Percentiles rank a stretch among this genome's conserved stretches.
Evolutionary conservation across 139 green algal genomes (phyloP).

Genomic region (Marvania coccoides): DNA sequence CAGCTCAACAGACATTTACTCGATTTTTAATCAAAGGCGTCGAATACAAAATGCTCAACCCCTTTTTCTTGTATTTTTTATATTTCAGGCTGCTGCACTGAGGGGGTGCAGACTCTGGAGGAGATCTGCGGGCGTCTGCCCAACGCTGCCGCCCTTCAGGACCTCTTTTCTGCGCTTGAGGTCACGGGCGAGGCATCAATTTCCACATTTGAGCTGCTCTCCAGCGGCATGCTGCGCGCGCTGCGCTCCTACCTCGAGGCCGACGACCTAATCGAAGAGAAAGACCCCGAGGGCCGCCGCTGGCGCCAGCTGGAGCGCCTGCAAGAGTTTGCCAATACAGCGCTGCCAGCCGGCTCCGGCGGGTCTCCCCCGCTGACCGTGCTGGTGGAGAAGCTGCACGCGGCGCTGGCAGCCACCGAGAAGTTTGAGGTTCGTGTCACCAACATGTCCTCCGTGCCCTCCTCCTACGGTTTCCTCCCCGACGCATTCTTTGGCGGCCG

Average conservation of each 20-base stretch:
- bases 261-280: not conserved
- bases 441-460: not conserved
- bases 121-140: conserved; percentile 31
- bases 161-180: conserved; percentile 37
- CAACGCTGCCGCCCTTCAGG: conserved; percentile 9
- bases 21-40: no score
- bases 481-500: not conserved
- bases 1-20: no score
- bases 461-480: not conserved
- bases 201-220: conserved; percentile 91
- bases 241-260: conserved; percentile 63
- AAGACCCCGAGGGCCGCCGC: not conserved
- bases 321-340: conserved; percentile 40
- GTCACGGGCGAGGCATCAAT: conserved; percentile 32
- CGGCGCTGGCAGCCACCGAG: conserved; percentile 61
- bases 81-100: conserved; percentile 24
- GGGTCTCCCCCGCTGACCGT: conserved; percentile 30
- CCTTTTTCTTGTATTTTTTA: no score
- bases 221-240: conserved; percentile 55
- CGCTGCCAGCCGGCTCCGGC: conserved; percentile 13
- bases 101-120: conserved; percentile 40
- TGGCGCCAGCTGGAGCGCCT: conserved; percentile 45
- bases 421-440: conserved; percentile 60
- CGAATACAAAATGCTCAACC: no score
- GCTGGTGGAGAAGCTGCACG: conserved; percentile 76